phyloP scores from a whole-genome alignment of 441 rosid genomes.

The Rhodomyrtus psidioides region DNA sequence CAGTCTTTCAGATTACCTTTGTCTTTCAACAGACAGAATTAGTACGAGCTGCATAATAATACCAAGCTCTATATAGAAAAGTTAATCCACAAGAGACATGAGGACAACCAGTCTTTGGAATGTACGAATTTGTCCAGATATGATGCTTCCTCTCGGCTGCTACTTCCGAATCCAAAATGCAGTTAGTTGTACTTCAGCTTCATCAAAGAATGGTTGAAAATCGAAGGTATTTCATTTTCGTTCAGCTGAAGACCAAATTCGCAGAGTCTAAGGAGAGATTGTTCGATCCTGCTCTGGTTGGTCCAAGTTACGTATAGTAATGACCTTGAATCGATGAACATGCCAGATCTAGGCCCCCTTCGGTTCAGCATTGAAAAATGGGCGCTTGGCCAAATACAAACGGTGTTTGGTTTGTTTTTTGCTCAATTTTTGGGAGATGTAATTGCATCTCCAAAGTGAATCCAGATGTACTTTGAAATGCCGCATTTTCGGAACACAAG shows the following conservation, averaged over 20 bases:
- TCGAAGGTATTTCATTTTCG: not conserved
- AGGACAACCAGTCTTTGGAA: not conserved
- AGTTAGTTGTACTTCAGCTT: not conserved
- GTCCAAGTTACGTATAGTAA: not conserved
- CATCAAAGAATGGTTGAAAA: not conserved
- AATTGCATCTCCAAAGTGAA: too few species aligned
- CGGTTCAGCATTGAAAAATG: too few species aligned
- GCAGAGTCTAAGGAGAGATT: not conserved
- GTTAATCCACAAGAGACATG: not conserved
- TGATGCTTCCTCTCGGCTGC: not conserved
- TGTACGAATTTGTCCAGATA: not conserved
- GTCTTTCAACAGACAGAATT: not conserved
- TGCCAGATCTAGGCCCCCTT: not conserved
- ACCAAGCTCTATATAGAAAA: not conserved
- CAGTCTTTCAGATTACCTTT: not conserved
- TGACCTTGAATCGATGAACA: not conserved
- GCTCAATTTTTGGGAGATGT: too few species aligned
- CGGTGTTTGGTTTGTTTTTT: too few species aligned
- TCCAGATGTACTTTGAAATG: too few species aligned
- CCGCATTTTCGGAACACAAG: too few species aligned
- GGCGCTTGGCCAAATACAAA: too few species aligned
- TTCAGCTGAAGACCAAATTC: not conserved
- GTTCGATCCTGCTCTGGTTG: not conserved
- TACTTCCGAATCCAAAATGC: not conserved
- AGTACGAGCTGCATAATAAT: not conserved